Conservation (phyloP, 2,329 filamentous ascomycete genomes). For the Fusarium lateritium region DNA sequence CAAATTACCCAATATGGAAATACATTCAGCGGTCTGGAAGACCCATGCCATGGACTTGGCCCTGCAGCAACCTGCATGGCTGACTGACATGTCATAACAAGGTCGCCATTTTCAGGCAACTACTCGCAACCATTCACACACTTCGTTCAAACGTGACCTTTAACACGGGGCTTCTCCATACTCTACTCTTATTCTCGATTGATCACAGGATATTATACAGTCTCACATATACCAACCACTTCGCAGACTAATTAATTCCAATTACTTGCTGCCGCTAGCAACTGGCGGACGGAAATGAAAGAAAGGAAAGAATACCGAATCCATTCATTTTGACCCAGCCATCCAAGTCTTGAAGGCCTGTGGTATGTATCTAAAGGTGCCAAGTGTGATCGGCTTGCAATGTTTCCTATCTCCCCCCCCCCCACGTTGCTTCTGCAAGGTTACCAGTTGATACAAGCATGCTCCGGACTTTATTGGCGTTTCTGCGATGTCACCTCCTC, state of each 20-base stretch:
- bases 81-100: slow-evolving; percentile 17
- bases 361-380: not conserved
- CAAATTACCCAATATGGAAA: slow-evolving; percentile 7
- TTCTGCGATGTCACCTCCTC: slow-evolving; percentile 3
- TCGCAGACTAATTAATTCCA: not conserved
- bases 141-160: not conserved
- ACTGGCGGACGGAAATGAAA: not conserved
- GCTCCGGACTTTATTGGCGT: slow-evolving; percentile 6
- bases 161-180: not conserved
- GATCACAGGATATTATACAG: no score
- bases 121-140: not conserved
- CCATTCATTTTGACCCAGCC: not conserved
- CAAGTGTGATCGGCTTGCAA: slow-evolving; percentile 13
- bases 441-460: slow-evolving; percentile 14
- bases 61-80: slow-evolving; percentile 1
- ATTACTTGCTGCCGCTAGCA: not conserved
- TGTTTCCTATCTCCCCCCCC: slow-evolving; percentile 2
- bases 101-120: not conserved
- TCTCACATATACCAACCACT: not conserved
- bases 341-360: slow-evolving; percentile 4
- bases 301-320: no score
- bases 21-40: slow-evolving; percentile 1
- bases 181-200: not conserved
- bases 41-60: slow-evolving; percentile 3
- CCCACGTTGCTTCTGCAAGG: slow-evolving; percentile 12